phyloP scores from a whole-genome alignment of 495 filamentous ascomycete species.

The Patellaria atrata region DNA sequence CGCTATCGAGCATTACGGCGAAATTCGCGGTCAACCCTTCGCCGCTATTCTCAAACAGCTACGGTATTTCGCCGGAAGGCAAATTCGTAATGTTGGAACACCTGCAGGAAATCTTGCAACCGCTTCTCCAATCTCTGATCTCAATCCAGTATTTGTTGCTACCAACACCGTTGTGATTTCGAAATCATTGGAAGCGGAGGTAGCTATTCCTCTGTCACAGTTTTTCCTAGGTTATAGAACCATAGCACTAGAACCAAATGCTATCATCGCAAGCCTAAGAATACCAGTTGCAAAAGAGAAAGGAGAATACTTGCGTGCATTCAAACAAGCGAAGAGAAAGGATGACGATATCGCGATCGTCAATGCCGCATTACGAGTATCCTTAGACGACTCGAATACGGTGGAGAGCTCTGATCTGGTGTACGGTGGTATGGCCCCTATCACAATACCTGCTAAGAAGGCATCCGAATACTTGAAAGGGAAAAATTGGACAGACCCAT shows the following conservation, averaged over 20 bases:
- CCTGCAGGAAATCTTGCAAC: slow-evolving; percentile 92
- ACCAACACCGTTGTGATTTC: slow-evolving; percentile 68
- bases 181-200: slow-evolving; percentile 53
- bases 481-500: slow-evolving; percentile 63
- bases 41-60: slow-evolving; percentile 63
- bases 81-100: slow-evolving; percentile 93
- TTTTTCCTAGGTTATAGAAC: slow-evolving; percentile 88
- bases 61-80: slow-evolving; percentile 84
- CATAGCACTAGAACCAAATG: slow-evolving; percentile 68
- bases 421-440: slow-evolving; percentile 85
- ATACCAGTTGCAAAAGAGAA: slow-evolving; percentile 59
- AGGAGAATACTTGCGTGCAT: slow-evolving; percentile 59
- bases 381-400: slow-evolving; percentile 45
- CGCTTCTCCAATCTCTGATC: slow-evolving; percentile 87
- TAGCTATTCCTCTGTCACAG: slow-evolving; percentile 73
- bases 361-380: slow-evolving; percentile 63
- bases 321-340: slow-evolving; percentile 91
- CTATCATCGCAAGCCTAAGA: slow-evolving; percentile 73
- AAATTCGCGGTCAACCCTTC: slow-evolving; percentile 55
- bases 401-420: slow-evolving; percentile 62
- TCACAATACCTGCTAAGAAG: slow-evolving; percentile 68
- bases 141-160: slow-evolving; percentile 90
- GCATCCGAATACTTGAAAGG: slow-evolving; percentile 56
- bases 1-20: slow-evolving; percentile 69
- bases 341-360: slow-evolving; percentile 97